phyloP scores from a whole-genome alignment of 257 asterid species.

The Rauvolfia tetraphylla region DNA sequence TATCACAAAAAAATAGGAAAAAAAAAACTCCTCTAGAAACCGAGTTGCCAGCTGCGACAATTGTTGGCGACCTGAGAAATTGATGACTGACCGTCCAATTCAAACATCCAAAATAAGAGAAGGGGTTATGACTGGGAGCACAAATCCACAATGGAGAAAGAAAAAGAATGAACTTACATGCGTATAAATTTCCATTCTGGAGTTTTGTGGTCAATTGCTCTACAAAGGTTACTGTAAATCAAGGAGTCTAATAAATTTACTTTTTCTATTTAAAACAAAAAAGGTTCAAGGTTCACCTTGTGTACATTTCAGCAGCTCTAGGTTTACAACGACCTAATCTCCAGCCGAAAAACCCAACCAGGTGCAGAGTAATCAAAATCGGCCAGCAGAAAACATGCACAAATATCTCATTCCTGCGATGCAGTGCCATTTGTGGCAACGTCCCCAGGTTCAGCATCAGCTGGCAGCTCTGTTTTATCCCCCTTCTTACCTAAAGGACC shows the following conservation, averaged over 20 bases:
- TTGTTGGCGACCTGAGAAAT: no score
- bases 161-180: no score
- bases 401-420: not conserved
- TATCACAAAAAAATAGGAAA: no score
- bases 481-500: slow-evolving; percentile 5
- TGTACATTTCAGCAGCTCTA: not conserved
- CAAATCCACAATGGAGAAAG: no score
- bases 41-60: no score
- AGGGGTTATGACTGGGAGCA: no score
- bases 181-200: not conserved
- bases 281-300: slow-evolving; percentile 7
- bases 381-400: not conserved
- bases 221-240: not conserved
- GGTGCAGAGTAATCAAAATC: not conserved
- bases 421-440: slow-evolving; percentile 1
- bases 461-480: slow-evolving; percentile 11
- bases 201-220: not conserved
- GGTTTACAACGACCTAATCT: not conserved
- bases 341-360: no score
- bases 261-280: slow-evolving; percentile 2
- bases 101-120: no score
- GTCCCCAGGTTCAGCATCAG: not conserved
- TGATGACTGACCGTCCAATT: no score
- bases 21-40: no score
- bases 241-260: not conserved